These are phyloP conservation scores for Talaromyces rugulosus DNA, from an alignment of 2,329 filamentous ascomycete genomes.

Conservation along the genomic window DNA sequence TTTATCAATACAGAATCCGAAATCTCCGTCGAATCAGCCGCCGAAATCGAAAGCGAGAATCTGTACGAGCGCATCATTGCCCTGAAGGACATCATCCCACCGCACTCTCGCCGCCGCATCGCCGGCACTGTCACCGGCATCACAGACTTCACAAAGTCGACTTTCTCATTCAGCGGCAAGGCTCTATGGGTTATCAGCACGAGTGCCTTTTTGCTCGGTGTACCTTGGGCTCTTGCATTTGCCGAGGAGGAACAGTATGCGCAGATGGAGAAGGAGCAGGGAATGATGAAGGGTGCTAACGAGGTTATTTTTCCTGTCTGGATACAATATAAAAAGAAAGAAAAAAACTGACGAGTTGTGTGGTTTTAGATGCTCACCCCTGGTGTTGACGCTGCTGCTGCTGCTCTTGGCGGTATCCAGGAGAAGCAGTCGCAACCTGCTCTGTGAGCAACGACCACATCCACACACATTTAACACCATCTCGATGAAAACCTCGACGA, in stretches of 20 bases:
- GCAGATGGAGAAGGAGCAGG: slow-evolving; percentile 97
- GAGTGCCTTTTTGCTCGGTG: slow-evolving; percentile 80
- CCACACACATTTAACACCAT: not conserved
- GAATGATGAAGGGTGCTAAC: slow-evolving; percentile 87
- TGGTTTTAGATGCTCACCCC: slow-evolving; percentile 40
- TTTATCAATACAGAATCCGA: slow-evolving; percentile 60
- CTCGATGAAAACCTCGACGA: not conserved
- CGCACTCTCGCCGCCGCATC: slow-evolving; percentile 66
- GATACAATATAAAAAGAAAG: not conserved
- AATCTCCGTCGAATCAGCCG: slow-evolving; percentile 76
- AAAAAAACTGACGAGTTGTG: not conserved
- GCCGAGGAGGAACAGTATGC: slow-evolving; percentile 94
- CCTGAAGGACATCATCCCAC: slow-evolving; percentile 71
- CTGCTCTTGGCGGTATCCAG: slow-evolving; percentile 6
- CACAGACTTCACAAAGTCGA: slow-evolving; percentile 43
- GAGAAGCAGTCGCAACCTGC: slow-evolving; percentile 10
- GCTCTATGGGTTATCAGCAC: slow-evolving; percentile 88
- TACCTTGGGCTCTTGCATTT: slow-evolving; percentile 89
- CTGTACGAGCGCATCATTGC: slow-evolving; percentile 67
- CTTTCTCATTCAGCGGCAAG: slow-evolving; percentile 68
- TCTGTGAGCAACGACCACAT: slow-evolving; percentile 1
- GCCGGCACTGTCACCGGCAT: slow-evolving; percentile 51
- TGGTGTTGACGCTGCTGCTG: slow-evolving; percentile 20
- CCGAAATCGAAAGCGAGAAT: slow-evolving; percentile 53
- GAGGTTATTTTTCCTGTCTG: slow-evolving; percentile 50